Evolutionary conservation across 768 basidiomycete genomes (phyloP).

Genomic region (Tricholoma terreum): DNA sequence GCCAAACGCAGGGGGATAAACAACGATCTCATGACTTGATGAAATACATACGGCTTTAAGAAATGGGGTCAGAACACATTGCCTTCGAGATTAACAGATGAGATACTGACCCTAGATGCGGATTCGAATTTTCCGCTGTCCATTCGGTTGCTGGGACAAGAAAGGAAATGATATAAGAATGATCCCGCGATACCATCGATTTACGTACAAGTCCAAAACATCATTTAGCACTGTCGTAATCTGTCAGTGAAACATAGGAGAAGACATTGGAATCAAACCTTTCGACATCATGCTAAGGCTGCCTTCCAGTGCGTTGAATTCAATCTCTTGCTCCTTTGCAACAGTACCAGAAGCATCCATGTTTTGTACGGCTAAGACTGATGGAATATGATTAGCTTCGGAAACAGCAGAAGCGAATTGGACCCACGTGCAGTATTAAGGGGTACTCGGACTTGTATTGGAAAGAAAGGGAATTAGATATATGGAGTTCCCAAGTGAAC

Average conservation of each 20-base stretch:
- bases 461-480: background rate
- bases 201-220: slow-evolving; percentile 71
- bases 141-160: slow-evolving; percentile 64
- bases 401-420: background rate
- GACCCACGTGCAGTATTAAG: slow-evolving; percentile 68
- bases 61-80: slow-evolving; percentile 4
- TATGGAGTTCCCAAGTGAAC: too few species aligned
- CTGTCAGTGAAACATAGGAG: background rate
- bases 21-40: slow-evolving; percentile 72
- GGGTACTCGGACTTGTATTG: slow-evolving; percentile 72
- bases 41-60: slow-evolving; percentile 66
- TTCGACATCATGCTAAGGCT: slow-evolving; percentile 88
- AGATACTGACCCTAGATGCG: slow-evolving; percentile 43
- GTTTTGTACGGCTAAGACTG: slow-evolving; percentile 86
- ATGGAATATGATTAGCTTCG: background rate
- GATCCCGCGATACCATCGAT: slow-evolving; percentile 2
- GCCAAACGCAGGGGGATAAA: slow-evolving; percentile 67
- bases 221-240: slow-evolving; percentile 61
- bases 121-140: slow-evolving; percentile 84
- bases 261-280: slow-evolving; percentile 37
- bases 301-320: slow-evolving; percentile 82
- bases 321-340: slow-evolving; percentile 73
- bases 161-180: background rate
- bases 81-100: background rate
- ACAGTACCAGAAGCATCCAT: slow-evolving; percentile 79